Evolutionary conservation across 176 grass and related monocot genomes (phyloP), one percentile per base, ranked within the genome.

Genomic region (Guadua angustifolia): DNA sequence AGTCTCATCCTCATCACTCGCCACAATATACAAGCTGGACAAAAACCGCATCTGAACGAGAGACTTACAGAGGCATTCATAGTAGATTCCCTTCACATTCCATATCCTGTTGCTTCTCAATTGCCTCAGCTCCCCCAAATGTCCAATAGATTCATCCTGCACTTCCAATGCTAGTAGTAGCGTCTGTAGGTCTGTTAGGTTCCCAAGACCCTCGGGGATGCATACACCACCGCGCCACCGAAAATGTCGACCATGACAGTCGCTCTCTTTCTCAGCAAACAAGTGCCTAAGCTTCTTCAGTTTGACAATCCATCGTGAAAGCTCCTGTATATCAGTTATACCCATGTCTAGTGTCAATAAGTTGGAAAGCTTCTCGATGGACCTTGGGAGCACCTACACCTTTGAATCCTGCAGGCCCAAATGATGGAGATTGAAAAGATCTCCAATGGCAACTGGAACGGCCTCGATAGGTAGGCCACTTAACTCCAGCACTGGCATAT

Each of bases 401-500:
- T 71, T 89, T 51, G 88, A 77, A 14, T 33, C 79, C 12, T 58
- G 69, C 61, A 89, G 17, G 61, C 87, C 87, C 33, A 86, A 24
- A 81, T 86, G 71, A 36, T 14, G 87, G 0, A 89, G 83, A 45
- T 90, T 90, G 18, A 90, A 90, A 0, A 90, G 61, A 58, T 86
- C 39, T 1, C 83, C 77, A 26, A 86, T 78, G 22, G 15, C 47
- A 75, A 77, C 59, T 16, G 87, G 75, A 35, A 89, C 51, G 2
- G 33, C 43, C 44, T 67, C 35, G 6, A 89, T 80, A 4, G 42
- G 40, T 24, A 74, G 16, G 2, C 67, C 67, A 74, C 36, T 17
- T 47, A 89, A 35, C 21, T 80, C 75, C 13, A 85, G 73, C 2
- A 89, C 76, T 1, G 66, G 57, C 40, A 89, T 43, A 63, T 85